Evolutionary conservation across 192 early-diverging fungal genomes (phyloP), one percentile per base, ranked within the genome.

Genomic region (Dissophora ornata): DNA sequence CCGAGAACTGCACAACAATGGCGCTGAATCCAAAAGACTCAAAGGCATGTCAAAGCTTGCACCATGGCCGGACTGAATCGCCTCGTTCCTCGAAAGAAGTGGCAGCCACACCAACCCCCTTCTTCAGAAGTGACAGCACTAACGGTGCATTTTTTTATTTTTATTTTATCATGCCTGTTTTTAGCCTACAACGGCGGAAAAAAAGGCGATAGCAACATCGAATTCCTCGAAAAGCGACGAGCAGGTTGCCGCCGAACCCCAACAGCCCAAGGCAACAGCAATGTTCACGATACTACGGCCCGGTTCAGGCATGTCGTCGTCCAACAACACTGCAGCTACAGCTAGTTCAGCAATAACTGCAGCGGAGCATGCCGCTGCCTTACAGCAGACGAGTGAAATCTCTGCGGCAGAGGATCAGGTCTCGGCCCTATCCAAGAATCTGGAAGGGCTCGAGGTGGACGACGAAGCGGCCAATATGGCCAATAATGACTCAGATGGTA

Each of bases 381-480:
- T 8, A 3, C 33, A 26, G 18, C 60, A 24, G 40, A 19, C 36
- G 15, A 49, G n/a, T 49, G 60, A 64, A n/a, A 19, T 0, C 41
- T 22, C 21, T 34, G 32, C 11, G 10, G 60, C 68, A 0, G 53
- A 59, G 19, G 69, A 71, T 4, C 36, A 47, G 29, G 36, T 57
- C 3, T 12, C 62, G 8, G 54, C 30, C 4, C 24, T 74, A 33
- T 26, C 49, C 9, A 65, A 47, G 21, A 44, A 49, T 4, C 34
- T 77, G 26, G 73, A 77, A 16, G 64, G 33, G 5, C 42, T 77
- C 25, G 64, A 77, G 15, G 34, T 77, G 13, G 36, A 38, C 13
- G 36, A 38, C 36, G 36, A 38, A 6, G 36, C 36, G 13, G 36
- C 36, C 36, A 38, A 38, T 38, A 38, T 38, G n/a, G n/a, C n/a